Evolutionary conservation across 331 rosid genomes (phyloP).

Genomic region (Acacia pycnantha): DNA sequence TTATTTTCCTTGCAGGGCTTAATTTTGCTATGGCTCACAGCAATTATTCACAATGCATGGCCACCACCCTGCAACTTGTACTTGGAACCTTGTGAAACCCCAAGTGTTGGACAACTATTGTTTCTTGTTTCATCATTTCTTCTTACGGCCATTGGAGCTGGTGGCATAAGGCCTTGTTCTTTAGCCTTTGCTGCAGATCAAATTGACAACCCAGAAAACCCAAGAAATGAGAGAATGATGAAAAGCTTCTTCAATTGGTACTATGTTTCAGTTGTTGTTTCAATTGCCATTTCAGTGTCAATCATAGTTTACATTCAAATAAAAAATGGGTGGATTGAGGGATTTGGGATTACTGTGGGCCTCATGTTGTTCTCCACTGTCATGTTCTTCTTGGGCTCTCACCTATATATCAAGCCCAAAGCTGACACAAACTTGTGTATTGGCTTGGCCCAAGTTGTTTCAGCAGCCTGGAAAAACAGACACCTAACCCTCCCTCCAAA

Average conservation of each 20-base stretch:
- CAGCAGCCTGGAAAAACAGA: constrained; percentile 66
- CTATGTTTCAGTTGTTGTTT: constrained; percentile 64
- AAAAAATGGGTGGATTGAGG: constrained; percentile 60
- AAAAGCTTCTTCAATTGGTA: constrained; percentile 85
- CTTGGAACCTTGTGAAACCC: constrained; percentile 28
- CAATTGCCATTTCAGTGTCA: constrained; percentile 44
- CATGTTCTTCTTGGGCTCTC: constrained; percentile 65
- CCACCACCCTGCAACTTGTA: constrained; percentile 47
- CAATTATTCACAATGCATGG: constrained; percentile 63
- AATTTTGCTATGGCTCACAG: constrained; percentile 56
- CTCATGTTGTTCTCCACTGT: constrained; percentile 58
- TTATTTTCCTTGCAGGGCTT: constrained; percentile 45
- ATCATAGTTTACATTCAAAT: constrained; percentile 69
- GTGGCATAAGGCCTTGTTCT: constrained; percentile 80
- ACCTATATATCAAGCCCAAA: constrained; percentile 41
- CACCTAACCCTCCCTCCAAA: constrained; percentile 45
- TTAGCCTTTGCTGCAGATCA: constrained; percentile 77
- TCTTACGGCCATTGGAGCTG: constrained; percentile 69
- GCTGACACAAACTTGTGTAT: constrained; percentile 53
- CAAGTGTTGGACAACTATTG: constrained; percentile 42
- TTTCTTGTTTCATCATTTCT: constrained; percentile 49
- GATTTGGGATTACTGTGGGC: constrained; percentile 68
- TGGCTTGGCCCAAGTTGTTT: constrained; percentile 51
- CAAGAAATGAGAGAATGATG: constrained; percentile 40
- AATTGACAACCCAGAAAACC: constrained; percentile 46